These are phyloP conservation scores for Rhazya stricta DNA, from an alignment of 257 asterid species.

Conservation along the genomic window DNA sequence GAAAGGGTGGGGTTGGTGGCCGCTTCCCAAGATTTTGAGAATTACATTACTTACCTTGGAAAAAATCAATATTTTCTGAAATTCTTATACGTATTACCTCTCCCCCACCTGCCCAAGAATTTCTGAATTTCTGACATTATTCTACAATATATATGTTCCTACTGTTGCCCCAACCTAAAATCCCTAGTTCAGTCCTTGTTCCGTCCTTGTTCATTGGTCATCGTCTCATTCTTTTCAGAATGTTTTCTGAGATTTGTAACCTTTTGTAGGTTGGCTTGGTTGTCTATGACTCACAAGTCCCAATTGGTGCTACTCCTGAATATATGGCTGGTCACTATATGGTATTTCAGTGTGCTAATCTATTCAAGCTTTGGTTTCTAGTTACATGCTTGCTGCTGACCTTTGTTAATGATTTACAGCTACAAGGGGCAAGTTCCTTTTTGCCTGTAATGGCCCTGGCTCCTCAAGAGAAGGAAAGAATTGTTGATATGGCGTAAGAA, in stretches of 20 bases:
- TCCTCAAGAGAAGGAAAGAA: conserved; percentile 87
- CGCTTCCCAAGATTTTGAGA: too few species aligned
- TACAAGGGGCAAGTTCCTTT: conserved; percentile 92
- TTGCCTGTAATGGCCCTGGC: conserved; percentile 98
- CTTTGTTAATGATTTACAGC: conserved; percentile 38
- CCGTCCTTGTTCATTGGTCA: background rate
- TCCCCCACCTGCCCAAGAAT: too few species aligned
- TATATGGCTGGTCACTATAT: conserved; percentile 98
- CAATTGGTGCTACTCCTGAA: conserved; percentile 97
- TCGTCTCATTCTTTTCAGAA: background rate
- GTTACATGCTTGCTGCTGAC: conserved; percentile 24
- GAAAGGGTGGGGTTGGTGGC: too few species aligned
- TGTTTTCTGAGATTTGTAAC: background rate
- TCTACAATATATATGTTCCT: too few species aligned
- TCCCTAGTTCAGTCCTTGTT: too few species aligned
- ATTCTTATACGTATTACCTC: too few species aligned
- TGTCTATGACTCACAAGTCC: conserved; percentile 92
- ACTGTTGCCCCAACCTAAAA: too few species aligned
- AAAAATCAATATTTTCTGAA: too few species aligned
- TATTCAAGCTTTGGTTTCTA: background rate
- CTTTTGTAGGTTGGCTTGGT: conserved; percentile 78
- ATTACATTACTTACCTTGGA: too few species aligned
- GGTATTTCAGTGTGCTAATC: conserved; percentile 41
- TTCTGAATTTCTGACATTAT: too few species aligned
- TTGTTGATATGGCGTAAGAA: conserved; percentile 96